Evolutionary conservation across 2,329 filamentous ascomycete species (phyloP), one percentile per base, ranked within the genome.

Genomic region (Paraconiothyrium sp.): DNA sequence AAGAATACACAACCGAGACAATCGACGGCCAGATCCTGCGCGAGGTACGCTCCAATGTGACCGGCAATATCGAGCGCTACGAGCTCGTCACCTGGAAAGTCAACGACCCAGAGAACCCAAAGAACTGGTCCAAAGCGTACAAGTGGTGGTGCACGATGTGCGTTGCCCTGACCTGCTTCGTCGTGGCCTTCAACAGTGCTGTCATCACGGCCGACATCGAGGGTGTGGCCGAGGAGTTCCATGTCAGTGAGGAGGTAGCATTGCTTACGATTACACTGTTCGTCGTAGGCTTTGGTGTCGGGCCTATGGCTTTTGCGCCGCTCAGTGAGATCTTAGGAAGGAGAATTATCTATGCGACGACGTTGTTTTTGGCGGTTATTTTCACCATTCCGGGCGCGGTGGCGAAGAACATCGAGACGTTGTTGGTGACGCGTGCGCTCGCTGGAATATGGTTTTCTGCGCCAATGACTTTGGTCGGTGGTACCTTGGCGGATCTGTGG

Each of bases 111-210:
- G 90, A 89, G 66, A 94, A 94, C 72, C 92, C 92, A 0, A 94
- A 94, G 84, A 95, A 94, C 78, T 95, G 91, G 91, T 88, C 85
- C 59, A 93, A 92, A 77, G 82, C 80, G 1, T 90, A 83, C 77
- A 95, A 94, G 79, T 94, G 92, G 92, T 80, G 72, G 70, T 90
- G 88, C 73, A 97, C 93, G 27, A 93, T 96, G 90, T 88, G 92
- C 16, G 92, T 97, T 0, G 91, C 93, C 0, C 35, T 81, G 0
- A 82, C 81, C 1, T 83, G 81, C 67, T 83, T 84, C 60, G 79
- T 79, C 3, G 79, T 83, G 4, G 82, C 81, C 1, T 81, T 83
- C 67, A 80, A 83, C 68, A 92, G 89, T 52, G 88, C 89, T 55
- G 89, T 96, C 67, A 89, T 96, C 73, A 96, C 93, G 0, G 88